Percentiles rank a stretch among this genome's conserved stretches.
phyloP scores from a whole-genome alignment of 345 rosid species.

The Corchorus olitorius region DNA sequence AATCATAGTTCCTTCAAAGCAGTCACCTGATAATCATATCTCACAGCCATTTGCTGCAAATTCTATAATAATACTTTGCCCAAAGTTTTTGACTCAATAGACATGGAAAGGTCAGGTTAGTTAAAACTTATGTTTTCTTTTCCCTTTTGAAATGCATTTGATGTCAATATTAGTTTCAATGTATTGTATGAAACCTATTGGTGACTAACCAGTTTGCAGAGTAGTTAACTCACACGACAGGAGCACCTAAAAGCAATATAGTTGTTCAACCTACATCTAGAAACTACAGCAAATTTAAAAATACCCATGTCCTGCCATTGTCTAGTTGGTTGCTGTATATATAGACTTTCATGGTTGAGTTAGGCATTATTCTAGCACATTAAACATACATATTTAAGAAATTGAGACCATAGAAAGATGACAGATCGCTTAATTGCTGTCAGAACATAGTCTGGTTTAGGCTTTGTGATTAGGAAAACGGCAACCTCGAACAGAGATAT shows the following conservation, averaged over 20 bases:
- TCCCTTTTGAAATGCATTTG: no score
- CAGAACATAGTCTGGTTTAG: no score
- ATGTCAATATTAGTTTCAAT: neutral
- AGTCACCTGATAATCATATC: neutral
- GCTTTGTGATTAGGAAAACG: neutral
- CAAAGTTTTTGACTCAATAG: neutral
- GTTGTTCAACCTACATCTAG: neutral
- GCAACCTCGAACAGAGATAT: neutral
- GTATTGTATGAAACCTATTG: neutral
- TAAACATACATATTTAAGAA: neutral
- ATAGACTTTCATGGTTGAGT: neutral
- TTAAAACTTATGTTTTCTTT: no score
- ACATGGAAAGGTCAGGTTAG: neutral
- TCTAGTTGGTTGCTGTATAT: neutral
- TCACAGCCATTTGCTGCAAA: neutral
- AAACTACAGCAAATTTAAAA: neutral
- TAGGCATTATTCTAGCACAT: neutral
- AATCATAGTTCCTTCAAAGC: neutral
- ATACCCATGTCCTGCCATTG: neutral
- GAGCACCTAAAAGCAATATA: neutral
- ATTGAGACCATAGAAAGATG: slow-evolving; percentile 2
- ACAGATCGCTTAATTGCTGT: neutral
- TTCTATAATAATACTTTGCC: neutral
- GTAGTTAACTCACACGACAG: neutral
- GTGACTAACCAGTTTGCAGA: neutral